Evolutionary conservation across 495 filamentous ascomycete species (phyloP).

Genomic region (Bacidia rubella): DNA sequence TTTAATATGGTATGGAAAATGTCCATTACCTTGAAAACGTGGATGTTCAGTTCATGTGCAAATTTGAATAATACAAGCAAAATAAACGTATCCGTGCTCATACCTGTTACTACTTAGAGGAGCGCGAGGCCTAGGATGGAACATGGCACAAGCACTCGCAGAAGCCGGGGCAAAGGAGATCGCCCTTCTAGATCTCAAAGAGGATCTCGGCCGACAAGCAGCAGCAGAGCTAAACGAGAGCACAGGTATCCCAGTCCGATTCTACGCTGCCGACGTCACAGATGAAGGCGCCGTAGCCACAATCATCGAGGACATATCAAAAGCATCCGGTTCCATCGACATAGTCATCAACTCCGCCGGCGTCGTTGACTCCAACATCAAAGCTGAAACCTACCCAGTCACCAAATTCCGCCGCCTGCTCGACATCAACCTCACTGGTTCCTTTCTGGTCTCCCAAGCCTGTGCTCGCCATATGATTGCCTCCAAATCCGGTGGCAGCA

Average conservation of each 20-base stretch:
- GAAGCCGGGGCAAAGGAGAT: slow-evolving; percentile 61
- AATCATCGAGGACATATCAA: slow-evolving; percentile 26
- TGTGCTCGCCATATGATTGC: slow-evolving; percentile 41
- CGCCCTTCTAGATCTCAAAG: slow-evolving; percentile 60
- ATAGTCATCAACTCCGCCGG: slow-evolving; percentile 75
- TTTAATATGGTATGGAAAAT: no score
- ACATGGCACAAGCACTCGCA: slow-evolving; percentile 62
- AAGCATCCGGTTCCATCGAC: slow-evolving; percentile 50
- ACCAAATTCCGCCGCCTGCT: slow-evolving; percentile 57
- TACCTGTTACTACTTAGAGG: slow-evolving; percentile 41
- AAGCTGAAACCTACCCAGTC: slow-evolving; percentile 40
- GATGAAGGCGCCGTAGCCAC: slow-evolving; percentile 48
- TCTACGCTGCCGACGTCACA: slow-evolving; percentile 67
- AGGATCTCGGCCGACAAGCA: slow-evolving; percentile 54
- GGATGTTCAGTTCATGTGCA: no score
- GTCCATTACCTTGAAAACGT: no score
- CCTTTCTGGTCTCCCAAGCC: slow-evolving; percentile 56
- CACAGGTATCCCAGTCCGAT: slow-evolving; percentile 55
- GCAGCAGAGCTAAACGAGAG: slow-evolving; percentile 52
- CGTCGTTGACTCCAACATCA: slow-evolving; percentile 67
- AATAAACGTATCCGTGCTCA: no score
- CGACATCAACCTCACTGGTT: slow-evolving; percentile 56
- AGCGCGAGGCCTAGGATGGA: slow-evolving; percentile 60
- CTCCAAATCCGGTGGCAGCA: slow-evolving; percentile 41
- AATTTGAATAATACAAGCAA: no score